A percentile compares a stretch with the other conserved stretches of the same genome.
Evolutionary conservation across 208 protist genomes (phyloP).

Genomic region (Leishmania tarentolae): DNA sequence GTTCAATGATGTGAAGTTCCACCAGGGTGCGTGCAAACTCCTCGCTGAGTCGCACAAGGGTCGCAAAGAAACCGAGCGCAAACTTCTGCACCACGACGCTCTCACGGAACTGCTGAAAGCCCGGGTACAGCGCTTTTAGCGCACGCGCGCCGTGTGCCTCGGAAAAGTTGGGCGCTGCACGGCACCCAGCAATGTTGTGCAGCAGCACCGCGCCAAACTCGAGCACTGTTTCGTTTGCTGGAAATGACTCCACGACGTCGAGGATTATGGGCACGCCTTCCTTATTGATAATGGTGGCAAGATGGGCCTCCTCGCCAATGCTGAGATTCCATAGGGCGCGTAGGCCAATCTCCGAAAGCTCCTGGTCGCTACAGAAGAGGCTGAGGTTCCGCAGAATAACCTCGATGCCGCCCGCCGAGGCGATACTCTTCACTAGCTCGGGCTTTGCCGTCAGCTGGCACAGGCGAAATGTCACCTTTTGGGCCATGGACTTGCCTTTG

Average conservation of each 20-base stretch:
- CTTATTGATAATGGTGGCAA: conserved; percentile 47
- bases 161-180: conserved; percentile 38
- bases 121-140: conserved; percentile 50
- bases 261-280: conserved; percentile 55
- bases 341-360: conserved; percentile 51
- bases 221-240: conserved; percentile 58
- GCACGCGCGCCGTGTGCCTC: conserved; percentile 41
- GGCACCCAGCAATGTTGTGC: conserved; percentile 70
- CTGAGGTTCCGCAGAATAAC: conserved; percentile 64
- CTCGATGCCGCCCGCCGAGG: conserved; percentile 56
- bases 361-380: conserved; percentile 60
- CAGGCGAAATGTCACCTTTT: conserved; percentile 58
- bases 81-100: conserved; percentile 86
- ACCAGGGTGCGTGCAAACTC: conserved; percentile 57
- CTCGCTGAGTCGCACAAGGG: conserved; percentile 44
- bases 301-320: conserved; percentile 50
- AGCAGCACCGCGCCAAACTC: conserved; percentile 76
- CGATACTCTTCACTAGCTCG: conserved; percentile 52
- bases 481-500: conserved; percentile 54
- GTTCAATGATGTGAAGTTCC: conserved; percentile 52
- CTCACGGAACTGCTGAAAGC: conserved; percentile 54
- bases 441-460: conserved; percentile 62
- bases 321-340: conserved; percentile 87
- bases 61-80: conserved; percentile 73
- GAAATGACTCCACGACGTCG: conserved; percentile 63